Conservation (phyloP, 2,329 filamentous ascomycete species). For the Cladosporium oxysporum region DNA sequence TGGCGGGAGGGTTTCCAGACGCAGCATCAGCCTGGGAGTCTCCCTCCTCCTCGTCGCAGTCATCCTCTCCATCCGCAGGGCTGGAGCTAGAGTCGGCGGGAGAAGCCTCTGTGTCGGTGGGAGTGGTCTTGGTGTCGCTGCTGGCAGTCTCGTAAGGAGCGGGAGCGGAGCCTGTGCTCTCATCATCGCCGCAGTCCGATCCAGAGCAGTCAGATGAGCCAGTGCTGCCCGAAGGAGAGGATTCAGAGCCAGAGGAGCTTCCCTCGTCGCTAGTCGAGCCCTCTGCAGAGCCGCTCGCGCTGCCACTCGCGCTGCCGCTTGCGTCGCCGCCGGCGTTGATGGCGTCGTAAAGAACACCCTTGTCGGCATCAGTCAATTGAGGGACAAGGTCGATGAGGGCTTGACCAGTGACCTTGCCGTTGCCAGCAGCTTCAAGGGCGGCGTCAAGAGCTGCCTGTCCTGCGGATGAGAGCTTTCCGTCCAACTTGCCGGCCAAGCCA, state of each 20-base stretch:
- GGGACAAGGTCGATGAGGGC: neutral
- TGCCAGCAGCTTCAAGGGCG: neutral
- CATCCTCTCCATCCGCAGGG: conserved; percentile 22
- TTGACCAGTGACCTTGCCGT: conserved; percentile 8
- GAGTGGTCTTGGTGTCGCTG: neutral
- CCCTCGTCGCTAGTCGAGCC: neutral
- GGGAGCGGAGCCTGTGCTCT: conserved; percentile 2
- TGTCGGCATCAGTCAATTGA: conserved; percentile 7
- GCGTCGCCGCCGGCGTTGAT: neutral
- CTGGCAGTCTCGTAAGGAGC: neutral
- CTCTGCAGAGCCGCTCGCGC: conserved; percentile 1
- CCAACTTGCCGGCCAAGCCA: neutral
- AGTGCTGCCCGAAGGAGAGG: neutral
- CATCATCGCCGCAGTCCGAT: neutral
- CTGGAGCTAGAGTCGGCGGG: conserved; percentile 24
- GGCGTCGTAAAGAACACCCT: neutral
- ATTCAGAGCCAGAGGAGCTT: neutral
- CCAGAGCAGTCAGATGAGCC: neutral
- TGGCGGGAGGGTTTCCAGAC: conserved; percentile 13
- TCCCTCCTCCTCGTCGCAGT: conserved; percentile 21
- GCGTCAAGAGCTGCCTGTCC: conserved; percentile 9
- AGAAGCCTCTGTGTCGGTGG: conserved; percentile 3
- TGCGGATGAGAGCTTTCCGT: conserved; percentile 1
- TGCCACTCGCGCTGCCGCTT: neutral
- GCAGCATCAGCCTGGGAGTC: conserved; percentile 19